Evolutionary conservation across 257 asterid genomes (phyloP).

Genomic region (Solanum bulbocastanum): DNA sequence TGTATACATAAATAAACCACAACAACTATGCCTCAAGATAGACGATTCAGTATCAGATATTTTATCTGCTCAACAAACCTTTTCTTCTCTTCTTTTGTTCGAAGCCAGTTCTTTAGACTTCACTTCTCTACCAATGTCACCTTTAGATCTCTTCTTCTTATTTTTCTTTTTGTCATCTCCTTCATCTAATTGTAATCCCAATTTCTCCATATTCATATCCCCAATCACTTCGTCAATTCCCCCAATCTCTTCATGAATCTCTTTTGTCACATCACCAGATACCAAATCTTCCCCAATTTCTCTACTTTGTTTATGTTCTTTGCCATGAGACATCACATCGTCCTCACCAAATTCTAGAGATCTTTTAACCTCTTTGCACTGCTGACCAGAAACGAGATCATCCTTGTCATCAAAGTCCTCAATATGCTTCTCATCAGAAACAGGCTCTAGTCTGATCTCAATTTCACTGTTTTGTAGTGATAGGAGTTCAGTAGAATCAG

Average conservation of each 20-base stretch:
- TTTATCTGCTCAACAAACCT: constrained; percentile 27
- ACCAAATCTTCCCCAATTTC: constrained; percentile 17
- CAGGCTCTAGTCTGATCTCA: constrained; percentile 14
- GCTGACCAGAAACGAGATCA: neutral
- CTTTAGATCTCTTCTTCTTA: constrained; percentile 35
- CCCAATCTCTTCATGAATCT: constrained; percentile 1
- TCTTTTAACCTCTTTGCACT: neutral
- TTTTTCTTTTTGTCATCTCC: constrained; percentile 17
- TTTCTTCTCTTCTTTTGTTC: constrained; percentile 53
- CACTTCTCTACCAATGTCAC: constrained; percentile 8
- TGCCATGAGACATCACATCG: neutral
- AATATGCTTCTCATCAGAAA: neutral
- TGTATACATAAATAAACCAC: neutral
- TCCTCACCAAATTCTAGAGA: neutral
- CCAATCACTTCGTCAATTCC: neutral
- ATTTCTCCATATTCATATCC: neutral
- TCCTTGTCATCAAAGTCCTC: neutral
- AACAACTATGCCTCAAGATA: neutral
- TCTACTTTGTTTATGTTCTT: neutral
- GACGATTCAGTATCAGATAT: neutral
- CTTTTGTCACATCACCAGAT: constrained; percentile 21
- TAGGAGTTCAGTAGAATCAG: constrained; percentile 24
- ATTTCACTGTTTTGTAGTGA: constrained; percentile 16
- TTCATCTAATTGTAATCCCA: constrained; percentile 10
- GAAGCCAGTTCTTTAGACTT: constrained; percentile 14